A percentile compares a stretch with the other conserved stretches of the same genome.
Conservation (phyloP, 768 basidiomycete genomes). For the Tulasnella sp. region DNA sequence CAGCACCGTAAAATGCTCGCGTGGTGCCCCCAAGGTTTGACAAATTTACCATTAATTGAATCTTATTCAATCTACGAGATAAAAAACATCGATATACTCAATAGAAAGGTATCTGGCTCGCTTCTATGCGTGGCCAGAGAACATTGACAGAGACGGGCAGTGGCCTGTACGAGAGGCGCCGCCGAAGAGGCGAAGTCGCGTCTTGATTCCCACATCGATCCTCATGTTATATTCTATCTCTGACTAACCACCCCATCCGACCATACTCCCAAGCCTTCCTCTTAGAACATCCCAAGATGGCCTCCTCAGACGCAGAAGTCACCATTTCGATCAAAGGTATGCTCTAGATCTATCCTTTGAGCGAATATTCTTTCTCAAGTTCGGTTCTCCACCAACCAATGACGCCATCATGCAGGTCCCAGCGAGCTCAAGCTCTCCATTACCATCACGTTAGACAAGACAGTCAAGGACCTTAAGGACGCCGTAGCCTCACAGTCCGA, state of each 20-base stretch:
- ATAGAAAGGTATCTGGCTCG: no score
- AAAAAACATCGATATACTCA: no score
- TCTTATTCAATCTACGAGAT: no score
- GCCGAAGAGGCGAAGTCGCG: not conserved
- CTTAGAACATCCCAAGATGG: not conserved
- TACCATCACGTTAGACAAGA: conserved; percentile 77
- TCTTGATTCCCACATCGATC: not conserved
- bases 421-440: conserved; percentile 93
- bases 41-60: no score
- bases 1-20: no score
- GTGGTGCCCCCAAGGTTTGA: no score
- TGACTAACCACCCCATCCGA: conserved; percentile 3
- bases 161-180: no score
- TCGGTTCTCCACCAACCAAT: not conserved
- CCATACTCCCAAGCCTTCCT: not conserved
- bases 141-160: no score
- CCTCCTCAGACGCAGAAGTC: conserved; percentile 26
- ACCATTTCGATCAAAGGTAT: conserved; percentile 43
- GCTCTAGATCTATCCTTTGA: not conserved
- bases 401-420: conserved; percentile 52
- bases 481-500: conserved; percentile 84
- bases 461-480: conserved; percentile 87
- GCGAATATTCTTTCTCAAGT: not conserved
- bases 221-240: not conserved
- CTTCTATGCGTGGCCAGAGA: no score